phyloP scores from a whole-genome alignment of 1,284 basidiomycete species.

The Ustilago shanxiensis region DNA sequence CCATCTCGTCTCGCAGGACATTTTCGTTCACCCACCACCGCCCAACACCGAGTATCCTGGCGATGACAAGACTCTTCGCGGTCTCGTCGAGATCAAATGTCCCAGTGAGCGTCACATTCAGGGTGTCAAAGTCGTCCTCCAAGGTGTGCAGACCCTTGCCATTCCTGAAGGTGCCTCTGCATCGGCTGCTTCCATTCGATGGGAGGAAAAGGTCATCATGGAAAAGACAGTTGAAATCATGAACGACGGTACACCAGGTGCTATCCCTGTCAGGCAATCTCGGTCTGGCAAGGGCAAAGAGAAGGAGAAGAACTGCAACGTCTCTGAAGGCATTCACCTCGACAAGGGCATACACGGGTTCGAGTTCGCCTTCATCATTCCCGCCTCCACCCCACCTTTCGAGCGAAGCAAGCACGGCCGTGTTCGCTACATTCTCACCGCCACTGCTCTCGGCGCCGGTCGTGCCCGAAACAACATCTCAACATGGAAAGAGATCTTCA shows the following conservation, averaged over 20 bases:
- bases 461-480: slow-evolving; percentile 57
- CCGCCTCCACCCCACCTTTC: slow-evolving; percentile 64
- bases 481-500: slow-evolving; percentile 64
- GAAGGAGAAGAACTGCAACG: slow-evolving; percentile 38
- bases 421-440: slow-evolving; percentile 64
- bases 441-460: slow-evolving; percentile 65
- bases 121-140: slow-evolving; percentile 58
- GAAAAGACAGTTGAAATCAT: slow-evolving; percentile 64
- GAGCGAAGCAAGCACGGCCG: slow-evolving; percentile 66
- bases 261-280: slow-evolving; percentile 28
- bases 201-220: slow-evolving; percentile 66
- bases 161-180: slow-evolving; percentile 53
- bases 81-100: slow-evolving; percentile 67
- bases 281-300: slow-evolving; percentile 47
- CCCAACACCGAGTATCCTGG: slow-evolving; percentile 55
- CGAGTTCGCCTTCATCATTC: slow-evolving; percentile 68
- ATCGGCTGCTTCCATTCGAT: slow-evolving; percentile 42
- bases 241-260: slow-evolving; percentile 44
- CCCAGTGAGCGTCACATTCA: slow-evolving; percentile 64
- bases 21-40: slow-evolving; percentile 64
- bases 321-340: slow-evolving; percentile 54
- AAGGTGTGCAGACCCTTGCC: slow-evolving; percentile 63
- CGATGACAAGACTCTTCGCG: slow-evolving; percentile 66
- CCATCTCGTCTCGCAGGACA: slow-evolving; percentile 64
- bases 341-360: slow-evolving; percentile 67